phyloP scores from a whole-genome alignment of 2,329 filamentous ascomycete genomes.

The Colletotrichum eleusines region DNA sequence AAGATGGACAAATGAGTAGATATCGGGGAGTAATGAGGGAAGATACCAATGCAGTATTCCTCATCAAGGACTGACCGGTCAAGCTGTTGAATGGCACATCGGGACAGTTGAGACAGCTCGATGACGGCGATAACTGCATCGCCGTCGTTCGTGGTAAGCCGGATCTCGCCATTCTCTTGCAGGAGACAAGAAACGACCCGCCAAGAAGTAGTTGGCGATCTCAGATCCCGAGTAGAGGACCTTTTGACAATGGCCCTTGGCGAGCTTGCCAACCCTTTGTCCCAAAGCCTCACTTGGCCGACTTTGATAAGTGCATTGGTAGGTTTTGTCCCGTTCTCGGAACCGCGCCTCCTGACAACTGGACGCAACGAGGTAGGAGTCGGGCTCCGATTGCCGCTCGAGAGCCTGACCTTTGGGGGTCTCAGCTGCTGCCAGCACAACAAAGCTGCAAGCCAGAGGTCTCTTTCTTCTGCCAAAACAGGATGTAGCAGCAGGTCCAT shows the following conservation, averaged over 20 bases:
- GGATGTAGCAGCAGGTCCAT: slow-evolving; percentile 76
- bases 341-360: slow-evolving; percentile 41
- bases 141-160: slow-evolving; percentile 88
- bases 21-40: slow-evolving; percentile 87
- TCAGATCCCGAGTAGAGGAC: slow-evolving; percentile 68
- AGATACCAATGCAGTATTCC: slow-evolving; percentile 94
- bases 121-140: slow-evolving; percentile 84
- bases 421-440: slow-evolving; percentile 85
- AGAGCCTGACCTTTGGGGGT: slow-evolving; percentile 67
- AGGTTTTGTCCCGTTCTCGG: slow-evolving; percentile 45
- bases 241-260: slow-evolving; percentile 68
- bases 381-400: slow-evolving; percentile 57
- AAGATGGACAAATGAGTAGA: slow-evolving; percentile 80
- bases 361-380: slow-evolving; percentile 53
- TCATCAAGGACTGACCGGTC: slow-evolving; percentile 92
- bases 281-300: slow-evolving; percentile 91
- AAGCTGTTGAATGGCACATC: slow-evolving; percentile 90
- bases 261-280: slow-evolving; percentile 74
- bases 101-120: slow-evolving; percentile 87
- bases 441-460: slow-evolving; percentile 84
- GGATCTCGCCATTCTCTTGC: slow-evolving; percentile 94
- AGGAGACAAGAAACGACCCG: slow-evolving; percentile 91
- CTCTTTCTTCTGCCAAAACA: slow-evolving; percentile 73
- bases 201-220: slow-evolving; percentile 75
- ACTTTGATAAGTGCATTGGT: slow-evolving; percentile 88